Evolutionary conservation across 768 basidiomycete species (phyloP).

Genomic region (Russula ochroleuca): DNA sequence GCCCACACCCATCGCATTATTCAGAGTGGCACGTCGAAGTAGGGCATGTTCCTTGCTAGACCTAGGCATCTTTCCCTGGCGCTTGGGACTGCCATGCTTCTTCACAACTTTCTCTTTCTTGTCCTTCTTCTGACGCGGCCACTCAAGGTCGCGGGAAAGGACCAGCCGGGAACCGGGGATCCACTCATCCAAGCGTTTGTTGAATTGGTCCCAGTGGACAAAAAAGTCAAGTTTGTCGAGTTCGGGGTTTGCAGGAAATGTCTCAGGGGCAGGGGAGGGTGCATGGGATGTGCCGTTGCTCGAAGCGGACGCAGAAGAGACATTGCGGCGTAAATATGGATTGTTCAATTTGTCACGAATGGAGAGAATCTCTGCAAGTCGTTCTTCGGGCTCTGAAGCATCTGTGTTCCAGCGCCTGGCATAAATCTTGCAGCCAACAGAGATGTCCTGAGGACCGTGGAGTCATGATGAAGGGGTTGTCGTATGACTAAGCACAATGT

Average conservation of each 20-base stretch:
- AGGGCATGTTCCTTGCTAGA: constrained; percentile 27
- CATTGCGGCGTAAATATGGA: constrained; percentile 48
- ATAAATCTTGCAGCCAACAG: constrained; percentile 94
- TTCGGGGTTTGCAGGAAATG: constrained; percentile 48
- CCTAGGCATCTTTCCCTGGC: constrained; percentile 29
- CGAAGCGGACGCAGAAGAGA: constrained; percentile 34
- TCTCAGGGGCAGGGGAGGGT: constrained; percentile 40
- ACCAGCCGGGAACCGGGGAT: constrained; percentile 84
- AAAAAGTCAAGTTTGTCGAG: constrained; percentile 86
- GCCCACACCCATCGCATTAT: constrained; percentile 30
- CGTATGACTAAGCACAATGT: constrained; percentile 27
- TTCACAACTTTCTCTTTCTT: constrained; percentile 45
- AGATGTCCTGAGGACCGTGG: constrained; percentile 57
- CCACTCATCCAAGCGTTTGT: constrained; percentile 99
- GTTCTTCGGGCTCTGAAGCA: constrained; percentile 70
- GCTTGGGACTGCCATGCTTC: constrained; percentile 44
- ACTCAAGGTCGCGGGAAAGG: constrained; percentile 82
- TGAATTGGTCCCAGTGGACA: constrained; percentile 98
- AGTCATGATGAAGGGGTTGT: constrained; percentile 18
- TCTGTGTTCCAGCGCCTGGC: constrained; percentile 75
- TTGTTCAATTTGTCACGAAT: constrained; percentile 82
- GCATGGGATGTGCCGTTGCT: constrained; percentile 24
- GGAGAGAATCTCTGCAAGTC: constrained; percentile 92
- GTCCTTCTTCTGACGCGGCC: constrained; percentile 88
- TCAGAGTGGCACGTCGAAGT: constrained; percentile 41